These are phyloP conservation scores for Colletotrichum sp. DNA, from an alignment of 2,329 filamentous ascomycete species.

Conservation along the genomic window DNA sequence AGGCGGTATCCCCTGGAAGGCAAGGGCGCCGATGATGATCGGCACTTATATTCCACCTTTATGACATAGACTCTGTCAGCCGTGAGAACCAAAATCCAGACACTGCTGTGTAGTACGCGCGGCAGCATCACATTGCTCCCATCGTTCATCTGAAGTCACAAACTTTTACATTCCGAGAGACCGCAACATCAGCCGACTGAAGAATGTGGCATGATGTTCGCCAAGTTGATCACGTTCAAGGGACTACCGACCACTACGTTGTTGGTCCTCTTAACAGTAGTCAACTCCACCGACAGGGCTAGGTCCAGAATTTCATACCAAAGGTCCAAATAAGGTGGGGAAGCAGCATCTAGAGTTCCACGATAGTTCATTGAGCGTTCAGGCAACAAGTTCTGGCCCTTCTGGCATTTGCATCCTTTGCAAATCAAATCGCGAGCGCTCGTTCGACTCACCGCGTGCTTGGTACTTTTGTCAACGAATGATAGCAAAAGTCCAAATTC, in stretches of 20 bases:
- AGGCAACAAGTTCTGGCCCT: not conserved
- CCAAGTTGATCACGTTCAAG: not conserved
- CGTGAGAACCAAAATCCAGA: not conserved
- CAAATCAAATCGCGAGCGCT: not conserved
- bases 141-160: not conserved
- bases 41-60: not conserved
- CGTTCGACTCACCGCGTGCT: not conserved
- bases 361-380: fast-evolving
- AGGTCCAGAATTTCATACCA: not conserved
- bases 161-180: not conserved
- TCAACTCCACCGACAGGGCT: not conserved
- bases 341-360: not conserved
- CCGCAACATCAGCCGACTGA: not conserved
- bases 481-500: not conserved
- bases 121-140: not conserved
- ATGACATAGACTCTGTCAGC: not conserved
- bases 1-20: not conserved
- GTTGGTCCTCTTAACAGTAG: not conserved
- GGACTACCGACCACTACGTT: fast-evolving
- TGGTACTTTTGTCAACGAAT: not conserved
- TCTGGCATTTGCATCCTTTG: not conserved
- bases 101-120: not conserved
- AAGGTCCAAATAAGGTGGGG: not conserved
- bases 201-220: not conserved
- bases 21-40: not conserved